Conservation (phyloP, 441 rosid genomes). For the Gossypium schwendimanii region DNA sequence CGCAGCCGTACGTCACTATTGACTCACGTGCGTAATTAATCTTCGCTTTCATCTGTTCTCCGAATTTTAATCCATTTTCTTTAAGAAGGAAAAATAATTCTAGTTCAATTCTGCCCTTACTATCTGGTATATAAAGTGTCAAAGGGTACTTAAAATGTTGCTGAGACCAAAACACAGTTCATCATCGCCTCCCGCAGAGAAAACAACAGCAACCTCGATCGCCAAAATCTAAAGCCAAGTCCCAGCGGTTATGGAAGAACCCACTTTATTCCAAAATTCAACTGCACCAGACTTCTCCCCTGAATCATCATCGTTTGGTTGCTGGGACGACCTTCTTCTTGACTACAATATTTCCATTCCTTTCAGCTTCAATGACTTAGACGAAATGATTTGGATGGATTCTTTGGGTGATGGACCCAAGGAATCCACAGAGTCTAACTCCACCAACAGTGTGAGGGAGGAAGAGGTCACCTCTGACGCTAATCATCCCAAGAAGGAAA, state of each 20-base stretch:
- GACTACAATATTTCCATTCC: conserved; percentile 19
- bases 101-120: background rate
- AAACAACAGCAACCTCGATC: background rate
- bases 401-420: conserved; percentile 16
- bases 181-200: background rate
- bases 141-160: background rate
- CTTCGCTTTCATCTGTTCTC: background rate
- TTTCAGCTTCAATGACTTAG: conserved; percentile 28
- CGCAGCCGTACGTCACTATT: conserved; percentile 46
- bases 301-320: conserved; percentile 20
- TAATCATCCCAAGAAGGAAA: conserved; percentile 32
- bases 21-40: conserved; percentile 37
- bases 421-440: conserved; percentile 31
- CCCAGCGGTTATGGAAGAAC: conserved; percentile 34
- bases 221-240: background rate
- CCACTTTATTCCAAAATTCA: conserved; percentile 21
- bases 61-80: background rate
- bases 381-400: conserved; percentile 30
- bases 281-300: conserved; percentile 21
- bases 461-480: conserved; percentile 42
- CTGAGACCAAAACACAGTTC: background rate
- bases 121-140: conserved; percentile 12
- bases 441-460: conserved; percentile 23
- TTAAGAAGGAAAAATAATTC: background rate
- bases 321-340: conserved; percentile 26